phyloP scores from a whole-genome alignment of 2,329 filamentous ascomycete species.

The Orbilia ellipsospora region DNA sequence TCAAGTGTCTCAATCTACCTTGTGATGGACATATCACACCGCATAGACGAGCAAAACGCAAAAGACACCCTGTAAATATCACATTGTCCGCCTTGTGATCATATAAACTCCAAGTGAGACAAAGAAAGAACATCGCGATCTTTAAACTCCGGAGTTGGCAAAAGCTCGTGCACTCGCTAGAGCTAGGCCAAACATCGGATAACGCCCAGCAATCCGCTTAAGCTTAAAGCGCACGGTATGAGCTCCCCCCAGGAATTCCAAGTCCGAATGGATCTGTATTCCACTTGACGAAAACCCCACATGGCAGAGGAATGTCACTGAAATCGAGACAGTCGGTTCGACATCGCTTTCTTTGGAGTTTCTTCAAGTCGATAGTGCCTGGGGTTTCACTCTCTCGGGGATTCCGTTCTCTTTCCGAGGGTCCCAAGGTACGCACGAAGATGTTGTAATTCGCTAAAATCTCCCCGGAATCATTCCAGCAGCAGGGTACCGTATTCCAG shows the following conservation, averaged over 20 bases:
- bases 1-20: background rate
- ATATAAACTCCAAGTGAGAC: background rate
- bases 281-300: background rate
- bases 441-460: conserved; percentile 16
- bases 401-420: background rate
- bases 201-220: background rate
- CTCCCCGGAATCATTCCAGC: conserved; percentile 42
- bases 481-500: conserved; percentile 11
- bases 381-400: no score
- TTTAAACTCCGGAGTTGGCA: conserved; percentile 4
- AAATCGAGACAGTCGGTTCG: background rate
- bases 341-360: no score
- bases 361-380: no score
- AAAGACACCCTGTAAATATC: conserved; percentile 16
- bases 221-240: background rate
- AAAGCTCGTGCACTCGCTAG: background rate
- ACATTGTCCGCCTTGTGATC: conserved; percentile 22
- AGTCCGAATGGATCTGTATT: background rate
- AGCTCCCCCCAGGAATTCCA: background rate
- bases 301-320: conserved; percentile 6
- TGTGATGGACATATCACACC: conserved; percentile 18
- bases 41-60: conserved; percentile 14
- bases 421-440: background rate
- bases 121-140: conserved; percentile 4
- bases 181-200: background rate